phyloP scores from a whole-genome alignment of 495 filamentous ascomycete genomes.

The Neurospora sublineolata region DNA sequence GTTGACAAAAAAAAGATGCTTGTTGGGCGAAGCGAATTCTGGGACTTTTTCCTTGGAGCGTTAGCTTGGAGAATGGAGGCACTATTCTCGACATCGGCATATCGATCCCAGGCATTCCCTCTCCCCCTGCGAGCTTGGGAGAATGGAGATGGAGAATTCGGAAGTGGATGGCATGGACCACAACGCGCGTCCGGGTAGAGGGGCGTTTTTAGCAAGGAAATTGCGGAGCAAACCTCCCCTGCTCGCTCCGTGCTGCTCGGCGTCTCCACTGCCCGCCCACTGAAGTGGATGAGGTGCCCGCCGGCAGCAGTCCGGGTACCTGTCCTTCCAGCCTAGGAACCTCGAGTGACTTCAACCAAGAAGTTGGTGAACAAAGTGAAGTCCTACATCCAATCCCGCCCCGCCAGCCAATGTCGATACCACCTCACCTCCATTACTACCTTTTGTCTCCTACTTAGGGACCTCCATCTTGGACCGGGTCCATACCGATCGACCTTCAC shows the following conservation, averaged over 20 bases:
- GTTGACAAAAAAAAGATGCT: neutral
- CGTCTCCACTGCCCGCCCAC: neutral
- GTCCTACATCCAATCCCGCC: neutral
- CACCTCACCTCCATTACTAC: neutral
- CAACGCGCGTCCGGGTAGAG: neutral
- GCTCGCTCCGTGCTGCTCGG: neutral
- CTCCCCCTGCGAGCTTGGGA: neutral
- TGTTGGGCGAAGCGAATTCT: neutral
- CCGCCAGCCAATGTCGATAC: neutral
- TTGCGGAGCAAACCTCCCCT: conserved; percentile 11
- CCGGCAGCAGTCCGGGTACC: neutral
- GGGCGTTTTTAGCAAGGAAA: neutral
- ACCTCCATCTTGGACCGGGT: neutral
- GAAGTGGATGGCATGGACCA: neutral
- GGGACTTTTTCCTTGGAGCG: neutral
- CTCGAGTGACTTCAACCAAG: neutral
- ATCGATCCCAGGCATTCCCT: neutral
- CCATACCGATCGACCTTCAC: neutral
- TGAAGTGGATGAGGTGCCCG: neutral
- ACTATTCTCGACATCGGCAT: neutral
- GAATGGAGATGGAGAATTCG: neutral
- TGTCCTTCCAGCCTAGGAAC: neutral
- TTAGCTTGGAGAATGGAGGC: neutral
- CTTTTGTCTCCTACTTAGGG: neutral
- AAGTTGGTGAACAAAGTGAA: neutral